phyloP scores from a whole-genome alignment of 2,329 filamentous ascomycete species.

The Aureobasidium sp. region DNA sequence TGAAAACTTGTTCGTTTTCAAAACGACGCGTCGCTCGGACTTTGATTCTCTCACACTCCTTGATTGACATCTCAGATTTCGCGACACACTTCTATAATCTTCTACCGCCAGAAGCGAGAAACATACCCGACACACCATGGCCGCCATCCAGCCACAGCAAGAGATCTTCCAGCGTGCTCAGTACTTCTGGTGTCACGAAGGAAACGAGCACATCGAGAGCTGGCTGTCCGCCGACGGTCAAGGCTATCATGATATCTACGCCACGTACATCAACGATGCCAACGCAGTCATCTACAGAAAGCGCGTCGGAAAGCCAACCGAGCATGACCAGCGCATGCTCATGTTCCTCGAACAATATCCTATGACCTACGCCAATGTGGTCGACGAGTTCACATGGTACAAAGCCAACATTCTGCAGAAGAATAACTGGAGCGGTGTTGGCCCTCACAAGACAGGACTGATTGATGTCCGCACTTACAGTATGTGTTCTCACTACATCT shows the following conservation, averaged over 20 bases:
- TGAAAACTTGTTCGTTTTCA: too few species aligned
- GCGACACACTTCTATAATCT: too few species aligned
- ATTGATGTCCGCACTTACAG: not conserved
- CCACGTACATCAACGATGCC: not conserved
- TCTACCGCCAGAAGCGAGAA: too few species aligned
- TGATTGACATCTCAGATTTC: too few species aligned
- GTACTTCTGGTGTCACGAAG: not conserved
- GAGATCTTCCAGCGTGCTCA: not conserved
- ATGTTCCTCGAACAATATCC: not conserved
- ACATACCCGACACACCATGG: not conserved
- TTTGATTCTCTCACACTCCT: too few species aligned
- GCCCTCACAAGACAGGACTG: not conserved
- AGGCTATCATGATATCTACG: not conserved
- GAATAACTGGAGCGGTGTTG: not conserved
- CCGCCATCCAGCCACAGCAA: not conserved
- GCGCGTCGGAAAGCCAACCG: not conserved
- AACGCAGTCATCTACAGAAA: not conserved
- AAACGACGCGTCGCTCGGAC: too few species aligned
- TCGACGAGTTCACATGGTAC: not conserved
- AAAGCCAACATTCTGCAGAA: not conserved
- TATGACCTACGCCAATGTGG: not conserved
- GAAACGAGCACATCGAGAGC: not conserved
- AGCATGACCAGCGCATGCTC: not conserved
- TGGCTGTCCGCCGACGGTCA: not conserved
- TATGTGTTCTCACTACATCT: not conserved